phyloP scores from a whole-genome alignment of 2,329 filamentous ascomycete species.

The Coniella lustricola region DNA sequence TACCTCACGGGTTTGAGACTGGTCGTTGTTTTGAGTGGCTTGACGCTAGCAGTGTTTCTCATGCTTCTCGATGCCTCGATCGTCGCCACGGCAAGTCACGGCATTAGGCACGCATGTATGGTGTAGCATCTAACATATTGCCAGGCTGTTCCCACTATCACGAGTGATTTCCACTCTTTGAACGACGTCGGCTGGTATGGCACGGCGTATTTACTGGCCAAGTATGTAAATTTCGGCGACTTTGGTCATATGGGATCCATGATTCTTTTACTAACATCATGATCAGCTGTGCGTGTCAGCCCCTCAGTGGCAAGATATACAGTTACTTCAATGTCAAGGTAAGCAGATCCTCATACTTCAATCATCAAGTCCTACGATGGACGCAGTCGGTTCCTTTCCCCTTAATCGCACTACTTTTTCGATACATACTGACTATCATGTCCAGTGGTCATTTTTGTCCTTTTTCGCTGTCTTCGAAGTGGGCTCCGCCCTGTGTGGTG shows the following conservation, averaged over 20 bases:
- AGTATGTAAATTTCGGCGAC: too few relatives aligned
- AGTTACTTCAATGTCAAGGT: background rate
- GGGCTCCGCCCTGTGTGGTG: constrained; percentile 2
- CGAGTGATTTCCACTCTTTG: background rate
- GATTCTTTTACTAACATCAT: too few relatives aligned
- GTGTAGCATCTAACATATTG: background rate
- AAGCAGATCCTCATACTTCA: too few relatives aligned
- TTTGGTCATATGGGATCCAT: too few relatives aligned
- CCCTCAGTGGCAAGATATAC: background rate
- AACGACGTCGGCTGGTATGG: background rate
- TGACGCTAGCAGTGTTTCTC: background rate
- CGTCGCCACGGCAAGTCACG: background rate
- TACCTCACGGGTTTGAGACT: background rate
- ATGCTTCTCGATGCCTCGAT: background rate
- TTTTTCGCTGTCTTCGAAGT: constrained; percentile 8
- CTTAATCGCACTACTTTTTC: too few relatives aligned
- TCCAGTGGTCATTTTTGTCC: background rate
- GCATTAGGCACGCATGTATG: background rate
- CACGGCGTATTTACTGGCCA: background rate
- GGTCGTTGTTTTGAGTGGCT: background rate
- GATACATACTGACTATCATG: too few relatives aligned
- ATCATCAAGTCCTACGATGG: too few relatives aligned
- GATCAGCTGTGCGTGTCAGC: background rate
- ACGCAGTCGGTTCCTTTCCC: too few relatives aligned
- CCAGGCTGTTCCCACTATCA: background rate